These are phyloP conservation scores for Backusella sp. DNA, from an alignment of 192 early-diverging fungal species.

Conservation along the genomic window DNA sequence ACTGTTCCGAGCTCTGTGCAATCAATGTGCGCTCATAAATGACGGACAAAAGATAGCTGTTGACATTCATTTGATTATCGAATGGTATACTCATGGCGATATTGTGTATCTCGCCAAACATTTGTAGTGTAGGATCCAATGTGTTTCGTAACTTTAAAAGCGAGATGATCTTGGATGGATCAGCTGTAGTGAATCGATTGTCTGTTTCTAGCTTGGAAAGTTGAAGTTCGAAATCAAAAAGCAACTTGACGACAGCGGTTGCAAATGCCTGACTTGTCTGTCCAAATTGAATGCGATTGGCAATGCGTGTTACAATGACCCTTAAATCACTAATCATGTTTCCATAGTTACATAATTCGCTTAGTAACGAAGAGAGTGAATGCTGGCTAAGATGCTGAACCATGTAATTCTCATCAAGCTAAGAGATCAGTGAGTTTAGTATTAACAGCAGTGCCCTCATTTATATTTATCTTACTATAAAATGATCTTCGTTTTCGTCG, in stretches of 20 bases:
- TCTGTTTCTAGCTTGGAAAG: constrained; percentile 29
- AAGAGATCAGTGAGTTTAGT: not conserved
- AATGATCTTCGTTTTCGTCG: constrained; percentile 1
- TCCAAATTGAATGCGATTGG: constrained; percentile 30
- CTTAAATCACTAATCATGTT: constrained; percentile 23
- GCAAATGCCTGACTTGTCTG: constrained; percentile 46
- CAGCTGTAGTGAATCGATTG: constrained; percentile 9
- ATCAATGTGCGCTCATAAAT: constrained; percentile 7
- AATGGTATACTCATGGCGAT: not conserved
- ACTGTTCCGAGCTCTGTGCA: constrained; percentile 5
- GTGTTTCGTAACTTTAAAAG: constrained; percentile 19
- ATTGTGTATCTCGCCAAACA: constrained; percentile 8
- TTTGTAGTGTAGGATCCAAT: not conserved
- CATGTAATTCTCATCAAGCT: constrained; percentile 1
- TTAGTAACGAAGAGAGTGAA: not conserved
- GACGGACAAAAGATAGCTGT: constrained; percentile 10
- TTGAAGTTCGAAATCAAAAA: constrained; percentile 28
- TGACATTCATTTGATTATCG: not conserved
- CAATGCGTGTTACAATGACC: not conserved
- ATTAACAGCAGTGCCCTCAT: not conserved
- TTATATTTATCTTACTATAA: not conserved
- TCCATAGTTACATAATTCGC: constrained; percentile 12
- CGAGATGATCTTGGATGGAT: constrained; percentile 20
- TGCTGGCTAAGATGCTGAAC: constrained; percentile 15
- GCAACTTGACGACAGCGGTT: constrained; percentile 11